Evolutionary conservation across 2,329 filamentous ascomycete genomes (phyloP).

Genomic region (Coleophoma eucalyptorum): DNA sequence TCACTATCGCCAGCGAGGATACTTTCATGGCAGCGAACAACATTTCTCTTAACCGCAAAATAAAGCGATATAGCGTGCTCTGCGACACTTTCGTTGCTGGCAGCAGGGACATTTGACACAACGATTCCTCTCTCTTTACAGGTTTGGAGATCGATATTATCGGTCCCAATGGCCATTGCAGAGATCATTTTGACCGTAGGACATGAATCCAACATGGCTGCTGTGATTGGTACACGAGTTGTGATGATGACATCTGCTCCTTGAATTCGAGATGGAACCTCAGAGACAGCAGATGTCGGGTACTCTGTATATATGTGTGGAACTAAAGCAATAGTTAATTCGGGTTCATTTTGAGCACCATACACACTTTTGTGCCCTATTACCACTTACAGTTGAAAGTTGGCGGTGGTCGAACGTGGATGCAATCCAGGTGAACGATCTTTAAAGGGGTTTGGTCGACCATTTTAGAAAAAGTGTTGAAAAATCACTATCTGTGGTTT

Average conservation of each 20-base stretch:
- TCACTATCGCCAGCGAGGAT: constrained; percentile 19
- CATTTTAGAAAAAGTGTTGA: not conserved
- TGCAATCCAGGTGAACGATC: constrained; percentile 19
- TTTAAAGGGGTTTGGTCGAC: not conserved
- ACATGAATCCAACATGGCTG: constrained; percentile 21
- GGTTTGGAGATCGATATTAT: constrained; percentile 31
- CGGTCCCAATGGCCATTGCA: constrained; percentile 32
- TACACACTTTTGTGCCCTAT: too few species aligned
- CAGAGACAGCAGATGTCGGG: constrained; percentile 4
- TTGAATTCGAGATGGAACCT: constrained; percentile 26
- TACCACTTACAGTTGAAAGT: constrained; percentile 9
- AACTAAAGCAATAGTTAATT: constrained; percentile 4
- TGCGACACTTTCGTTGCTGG: constrained; percentile 31
- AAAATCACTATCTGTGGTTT: not conserved
- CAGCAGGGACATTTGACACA: constrained; percentile 33
- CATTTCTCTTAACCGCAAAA: constrained; percentile 31
- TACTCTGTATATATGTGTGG: constrained; percentile 16
- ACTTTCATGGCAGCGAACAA: constrained; percentile 27
- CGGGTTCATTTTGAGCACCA: too few species aligned
- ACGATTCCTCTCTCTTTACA: constrained; percentile 28
- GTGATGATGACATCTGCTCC: constrained; percentile 34
- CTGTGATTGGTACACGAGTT: constrained; percentile 27
- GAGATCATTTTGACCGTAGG: constrained; percentile 30
- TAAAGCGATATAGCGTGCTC: constrained; percentile 24
- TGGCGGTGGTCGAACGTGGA: constrained; percentile 8